Base-by-base conservation (phyloP, 1,284 basidiomycete genomes). In the Pseudomicrostroma phylloplanum region DNA sequence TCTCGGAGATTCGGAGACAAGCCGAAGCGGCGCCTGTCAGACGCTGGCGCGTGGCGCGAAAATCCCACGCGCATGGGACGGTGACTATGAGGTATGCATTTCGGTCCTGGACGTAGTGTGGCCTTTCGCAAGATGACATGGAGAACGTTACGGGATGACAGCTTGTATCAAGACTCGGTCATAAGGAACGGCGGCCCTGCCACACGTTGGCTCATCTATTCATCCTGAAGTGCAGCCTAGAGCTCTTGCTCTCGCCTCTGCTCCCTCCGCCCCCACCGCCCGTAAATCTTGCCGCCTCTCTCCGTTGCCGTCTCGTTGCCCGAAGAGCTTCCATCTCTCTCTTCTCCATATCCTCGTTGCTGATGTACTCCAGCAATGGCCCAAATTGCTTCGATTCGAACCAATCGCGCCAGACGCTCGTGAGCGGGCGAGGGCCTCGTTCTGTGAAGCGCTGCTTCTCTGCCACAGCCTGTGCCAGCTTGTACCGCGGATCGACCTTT, bases 321-420 rank as follows among this genome's bases (percentile, higher is more conserved):
- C 75, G 59, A 40, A 71, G 62, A 19, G 72, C 69, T 13, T 68
- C 69, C 58, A 71, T 68, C 55, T 76, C 74, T 51, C 71, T 57
- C 61, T 72, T 84, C 79, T 94, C 92, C 63, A 96, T 87, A 79
- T 98, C 96, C 78, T 96, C 94, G 26, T 87, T 86, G 12, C 83
- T 89, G 63, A 97, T 79, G 62, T 89, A 86, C 78, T 96, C 88
- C 75, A 96, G 87, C 55, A 88, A 83, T n/a, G 94, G 96, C 64
- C 86, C 86, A 80, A 91, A 96, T 79, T 93, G 91, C 76, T 91
- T 89, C 40, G 89, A 86, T 75, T 97, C 94, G 58, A 85, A 85
- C 91, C 91, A 97, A 77, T 97, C 94, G 57, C 92, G 83, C 92
- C 93, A 98, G 0, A 93, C 89, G 61, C 91, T 90, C 75, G 86